Conservation (phyloP, 1,139 yeast genomes). For the Arxiozyma heterogenica region DNA sequence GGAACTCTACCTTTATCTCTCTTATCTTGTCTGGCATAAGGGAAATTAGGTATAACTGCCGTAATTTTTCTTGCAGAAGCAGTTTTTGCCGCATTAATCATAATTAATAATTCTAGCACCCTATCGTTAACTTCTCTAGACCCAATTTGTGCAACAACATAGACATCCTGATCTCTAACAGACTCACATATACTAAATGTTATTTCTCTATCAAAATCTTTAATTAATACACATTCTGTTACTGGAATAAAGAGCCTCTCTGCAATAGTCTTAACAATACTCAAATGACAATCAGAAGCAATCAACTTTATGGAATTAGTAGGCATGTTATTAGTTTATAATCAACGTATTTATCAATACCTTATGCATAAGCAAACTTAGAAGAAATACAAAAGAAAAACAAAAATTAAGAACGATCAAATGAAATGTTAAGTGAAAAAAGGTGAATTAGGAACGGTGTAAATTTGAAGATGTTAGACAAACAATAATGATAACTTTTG, state of each 20-base stretch:
- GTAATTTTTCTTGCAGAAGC: constrained; percentile 94
- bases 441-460: neutral
- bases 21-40: constrained; percentile 95
- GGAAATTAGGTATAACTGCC: constrained; percentile 90
- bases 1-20: constrained; percentile 96
- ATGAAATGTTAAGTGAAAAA: neutral
- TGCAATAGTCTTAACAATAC: constrained; percentile 78
- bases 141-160: constrained; percentile 80
- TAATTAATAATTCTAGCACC: constrained; percentile 75
- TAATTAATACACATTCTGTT: constrained; percentile 54
- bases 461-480: too few relatives aligned
- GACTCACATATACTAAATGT: constrained; percentile 89
- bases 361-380: neutral
- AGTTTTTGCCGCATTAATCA: constrained; percentile 91
- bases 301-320: constrained; percentile 78
- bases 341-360: too few relatives aligned
- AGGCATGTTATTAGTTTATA: constrained; percentile 40
- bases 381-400: neutral
- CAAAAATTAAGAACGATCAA: neutral
- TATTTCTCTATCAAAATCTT: constrained; percentile 77
- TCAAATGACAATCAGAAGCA: constrained; percentile 83
- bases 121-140: constrained; percentile 86
- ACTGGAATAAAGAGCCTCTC: constrained; percentile 51
- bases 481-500: neutral
- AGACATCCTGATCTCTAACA: constrained; percentile 92